Conservation (phyloP, 495 filamentous ascomycete species). For the Podospora anserina region DNA sequence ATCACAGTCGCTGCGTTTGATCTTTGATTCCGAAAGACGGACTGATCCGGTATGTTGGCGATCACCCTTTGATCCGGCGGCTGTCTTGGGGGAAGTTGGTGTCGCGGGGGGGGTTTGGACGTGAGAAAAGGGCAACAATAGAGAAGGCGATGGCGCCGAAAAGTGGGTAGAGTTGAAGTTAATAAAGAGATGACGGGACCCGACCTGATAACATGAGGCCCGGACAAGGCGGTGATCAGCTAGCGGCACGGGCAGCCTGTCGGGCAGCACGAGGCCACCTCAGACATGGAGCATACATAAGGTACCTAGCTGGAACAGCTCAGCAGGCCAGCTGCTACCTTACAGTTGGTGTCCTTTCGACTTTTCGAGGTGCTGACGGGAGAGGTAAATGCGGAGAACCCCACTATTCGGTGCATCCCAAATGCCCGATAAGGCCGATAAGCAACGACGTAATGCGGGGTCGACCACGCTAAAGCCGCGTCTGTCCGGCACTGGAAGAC, state of each 20-base stretch:
- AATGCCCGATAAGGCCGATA: background rate
- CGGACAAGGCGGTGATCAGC: background rate
- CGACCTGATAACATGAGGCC: no score
- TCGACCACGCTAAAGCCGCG: slow-evolving; percentile 5
- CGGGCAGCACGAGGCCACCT: background rate
- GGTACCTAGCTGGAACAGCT: background rate
- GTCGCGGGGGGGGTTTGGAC: background rate
- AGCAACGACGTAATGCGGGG: slow-evolving; percentile 7
- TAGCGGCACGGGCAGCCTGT: background rate
- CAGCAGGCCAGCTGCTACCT: background rate
- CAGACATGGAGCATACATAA: background rate
- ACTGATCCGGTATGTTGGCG: background rate
- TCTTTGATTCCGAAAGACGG: background rate
- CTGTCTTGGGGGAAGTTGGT: background rate
- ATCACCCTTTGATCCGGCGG: background rate
- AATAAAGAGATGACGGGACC: background rate
- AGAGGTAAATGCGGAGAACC: background rate
- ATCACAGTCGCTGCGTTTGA: no score
- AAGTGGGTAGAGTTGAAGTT: background rate
- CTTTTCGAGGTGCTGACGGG: background rate
- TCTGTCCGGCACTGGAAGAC: background rate
- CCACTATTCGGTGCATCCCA: background rate
- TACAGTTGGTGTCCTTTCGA: no score
- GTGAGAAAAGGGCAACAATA: background rate
- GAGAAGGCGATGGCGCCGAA: background rate